Base-by-base conservation (phyloP, 2,329 filamentous ascomycete species). In the Metarhizium anisopliae region DNA sequence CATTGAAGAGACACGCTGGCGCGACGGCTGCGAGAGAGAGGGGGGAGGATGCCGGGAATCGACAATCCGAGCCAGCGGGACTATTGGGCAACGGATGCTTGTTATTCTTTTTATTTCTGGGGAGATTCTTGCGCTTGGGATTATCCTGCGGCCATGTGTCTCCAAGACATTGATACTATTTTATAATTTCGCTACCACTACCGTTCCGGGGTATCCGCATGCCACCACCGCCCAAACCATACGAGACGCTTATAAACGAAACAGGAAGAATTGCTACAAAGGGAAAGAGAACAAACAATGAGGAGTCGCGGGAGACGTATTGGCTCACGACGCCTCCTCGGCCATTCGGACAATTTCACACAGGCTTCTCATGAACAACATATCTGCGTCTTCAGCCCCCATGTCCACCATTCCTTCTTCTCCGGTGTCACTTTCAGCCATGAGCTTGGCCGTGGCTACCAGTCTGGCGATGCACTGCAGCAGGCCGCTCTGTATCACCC, bases 381-480 rank as follows among this genome's bases (percentile, higher is more conserved):
- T 64, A 35, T 76, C 74, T 0, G 66, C 61, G 18, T 70, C 68
- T 3, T 64, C 63, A 2, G 61, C 59, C 5, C 69, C 68, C 52
- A 62, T 55, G 14, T 70, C 66, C 47, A 69, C 56, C 50, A 68
- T 56, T 18, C 61, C 60, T 18, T 71, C 68, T 32, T 70, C 67
- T 0, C 55, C 60, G 5, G 56, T 52, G 2, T 63, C 67, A 11
- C 62, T 64, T 38, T 68, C 68, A 1, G 68, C 61, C 62, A 71
- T 69, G 54, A 71, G 63, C 56, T 63, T 69, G 13, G 82, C 72
- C 4, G 79, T 81, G 3, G 73, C 69, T 0, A 83, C 74, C 2
- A 84, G 68, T 16, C 76, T 67, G 2, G 71, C 71, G 56, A 83
- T 77, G 63, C 80, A 83, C 47, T 69, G 71, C 47, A 74, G 68